phyloP scores from a whole-genome alignment of 495 filamentous ascomycete species.

The Penicillium goetzii region DNA sequence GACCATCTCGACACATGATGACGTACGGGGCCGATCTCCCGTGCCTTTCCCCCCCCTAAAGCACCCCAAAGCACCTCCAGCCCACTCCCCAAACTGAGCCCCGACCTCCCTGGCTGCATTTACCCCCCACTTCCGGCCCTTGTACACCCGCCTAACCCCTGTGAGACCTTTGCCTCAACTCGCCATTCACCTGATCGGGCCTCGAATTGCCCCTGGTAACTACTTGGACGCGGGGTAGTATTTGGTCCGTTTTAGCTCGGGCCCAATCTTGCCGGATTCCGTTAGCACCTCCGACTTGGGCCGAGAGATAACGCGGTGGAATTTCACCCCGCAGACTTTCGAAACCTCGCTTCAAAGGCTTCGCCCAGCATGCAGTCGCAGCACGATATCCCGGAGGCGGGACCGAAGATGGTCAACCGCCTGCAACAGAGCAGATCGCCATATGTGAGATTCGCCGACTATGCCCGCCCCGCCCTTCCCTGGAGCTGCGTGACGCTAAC shows the following conservation, averaged over 20 bases:
- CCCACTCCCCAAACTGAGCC: not conserved
- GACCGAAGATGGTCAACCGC: constrained; percentile 64
- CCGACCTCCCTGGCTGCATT: constrained; percentile 19
- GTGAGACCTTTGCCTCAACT: constrained; percentile 13
- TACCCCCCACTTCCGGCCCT: constrained; percentile 29
- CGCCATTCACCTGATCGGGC: constrained; percentile 3
- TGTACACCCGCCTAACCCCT: constrained; percentile 16
- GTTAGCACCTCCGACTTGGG: constrained; percentile 25
- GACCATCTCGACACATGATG: constrained; percentile 41
- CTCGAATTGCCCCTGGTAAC: not conserved
- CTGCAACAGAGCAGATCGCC: constrained; percentile 76
- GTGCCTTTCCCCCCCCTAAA: constrained; percentile 4
- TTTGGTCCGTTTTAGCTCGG: constrained; percentile 2
- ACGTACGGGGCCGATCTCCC: constrained; percentile 47
- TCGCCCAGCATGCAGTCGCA: constrained; percentile 36
- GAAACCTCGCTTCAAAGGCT: constrained; percentile 23
- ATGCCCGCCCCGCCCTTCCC: not conserved
- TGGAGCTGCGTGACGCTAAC: constrained; percentile 18
- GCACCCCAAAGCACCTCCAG: not conserved
- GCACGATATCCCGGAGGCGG: constrained; percentile 29
- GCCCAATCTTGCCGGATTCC: constrained; percentile 23
- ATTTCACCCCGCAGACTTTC: constrained; percentile 8
- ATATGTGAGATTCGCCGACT: constrained; percentile 56
- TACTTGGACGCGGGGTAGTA: constrained; percentile 16
- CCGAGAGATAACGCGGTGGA: constrained; percentile 16